phyloP scores from a whole-genome alignment of 192 early-diverging fungal species.

The Lobulomyces angularis region DNA sequence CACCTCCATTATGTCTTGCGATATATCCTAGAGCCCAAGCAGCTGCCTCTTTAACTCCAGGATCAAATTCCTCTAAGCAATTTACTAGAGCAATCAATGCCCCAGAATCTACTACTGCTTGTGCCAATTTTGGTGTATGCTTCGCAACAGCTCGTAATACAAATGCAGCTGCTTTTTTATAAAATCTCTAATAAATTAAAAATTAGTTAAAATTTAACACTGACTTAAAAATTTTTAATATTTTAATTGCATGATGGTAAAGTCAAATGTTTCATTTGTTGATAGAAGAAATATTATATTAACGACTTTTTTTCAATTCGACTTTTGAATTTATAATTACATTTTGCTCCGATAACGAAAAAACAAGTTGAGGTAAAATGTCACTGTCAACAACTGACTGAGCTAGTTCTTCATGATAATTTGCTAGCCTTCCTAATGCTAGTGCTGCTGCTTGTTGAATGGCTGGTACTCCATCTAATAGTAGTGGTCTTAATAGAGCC shows the following conservation, averaged over 20 bases:
- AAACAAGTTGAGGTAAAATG: slow-evolving; percentile 42
- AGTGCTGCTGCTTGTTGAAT: slow-evolving; percentile 49
- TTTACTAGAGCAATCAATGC: slow-evolving; percentile 35
- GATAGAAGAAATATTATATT: background rate
- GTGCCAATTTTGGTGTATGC: slow-evolving; percentile 41
- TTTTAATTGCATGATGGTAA: background rate
- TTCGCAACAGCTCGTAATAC: slow-evolving; percentile 43
- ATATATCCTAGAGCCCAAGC: slow-evolving; percentile 51
- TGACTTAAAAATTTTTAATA: background rate
- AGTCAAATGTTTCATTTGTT: background rate
- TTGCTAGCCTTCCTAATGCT: slow-evolving; percentile 42
- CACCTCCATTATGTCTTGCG: slow-evolving; percentile 42
- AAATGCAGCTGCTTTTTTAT: slow-evolving; percentile 47
- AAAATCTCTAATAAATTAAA: slow-evolving; percentile 38
- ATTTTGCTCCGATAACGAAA: slow-evolving; percentile 35
- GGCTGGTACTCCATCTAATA: slow-evolving; percentile 39
- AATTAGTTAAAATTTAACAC: background rate
- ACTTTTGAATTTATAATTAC: slow-evolving; percentile 16
- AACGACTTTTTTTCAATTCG: background rate
- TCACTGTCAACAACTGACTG: slow-evolving; percentile 38
- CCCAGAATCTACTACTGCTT: slow-evolving; percentile 36
- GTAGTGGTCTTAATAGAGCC: slow-evolving; percentile 35
- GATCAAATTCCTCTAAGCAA: slow-evolving; percentile 52
- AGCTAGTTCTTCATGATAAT: slow-evolving; percentile 44
- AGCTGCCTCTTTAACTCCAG: slow-evolving; percentile 43